Evolutionary conservation across 192 early-diverging fungal species (phyloP).

Genomic region (Rhizophagus clarus): DNA sequence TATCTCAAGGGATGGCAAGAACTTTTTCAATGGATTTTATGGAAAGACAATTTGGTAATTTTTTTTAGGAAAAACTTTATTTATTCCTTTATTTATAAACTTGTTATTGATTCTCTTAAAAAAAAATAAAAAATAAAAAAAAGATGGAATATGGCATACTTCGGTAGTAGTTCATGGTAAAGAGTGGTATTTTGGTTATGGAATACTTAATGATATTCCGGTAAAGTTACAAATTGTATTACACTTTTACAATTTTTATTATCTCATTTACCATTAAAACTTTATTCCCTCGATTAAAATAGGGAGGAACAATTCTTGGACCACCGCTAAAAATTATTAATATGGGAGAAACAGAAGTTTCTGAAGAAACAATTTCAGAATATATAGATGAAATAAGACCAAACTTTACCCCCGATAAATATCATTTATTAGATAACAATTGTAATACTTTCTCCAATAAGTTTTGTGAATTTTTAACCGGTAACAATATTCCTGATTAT

Average conservation of each 20-base stretch:
- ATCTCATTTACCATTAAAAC: neutral
- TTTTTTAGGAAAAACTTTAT: neutral
- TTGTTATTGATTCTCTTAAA: neutral
- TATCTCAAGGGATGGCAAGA: constrained; percentile 75
- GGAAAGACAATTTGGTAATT: constrained; percentile 67
- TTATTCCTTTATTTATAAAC: no score
- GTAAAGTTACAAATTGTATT: constrained; percentile 23
- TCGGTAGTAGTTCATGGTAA: constrained; percentile 73
- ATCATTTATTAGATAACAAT: constrained; percentile 88
- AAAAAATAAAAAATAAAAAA: neutral
- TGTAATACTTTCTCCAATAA: constrained; percentile 83
- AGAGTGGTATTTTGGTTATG: constrained; percentile 82
- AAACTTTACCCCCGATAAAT: constrained; percentile 65
- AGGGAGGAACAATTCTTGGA: constrained; percentile 66
- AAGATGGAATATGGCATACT: constrained; percentile 70
- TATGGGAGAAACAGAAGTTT: constrained; percentile 80
- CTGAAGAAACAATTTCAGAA: constrained; percentile 68
- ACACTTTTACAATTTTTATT: neutral
- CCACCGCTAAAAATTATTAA: constrained; percentile 63
- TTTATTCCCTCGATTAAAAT: constrained; percentile 6
- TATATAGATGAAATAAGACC: constrained; percentile 66
- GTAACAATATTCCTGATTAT: constrained; percentile 68
- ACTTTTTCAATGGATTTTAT: constrained; percentile 62
- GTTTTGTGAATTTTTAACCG: constrained; percentile 80
- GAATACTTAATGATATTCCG: constrained; percentile 57